Evolutionary conservation across 495 filamentous ascomycete genomes (phyloP).

Genomic region (Articulospora tetracladia): DNA sequence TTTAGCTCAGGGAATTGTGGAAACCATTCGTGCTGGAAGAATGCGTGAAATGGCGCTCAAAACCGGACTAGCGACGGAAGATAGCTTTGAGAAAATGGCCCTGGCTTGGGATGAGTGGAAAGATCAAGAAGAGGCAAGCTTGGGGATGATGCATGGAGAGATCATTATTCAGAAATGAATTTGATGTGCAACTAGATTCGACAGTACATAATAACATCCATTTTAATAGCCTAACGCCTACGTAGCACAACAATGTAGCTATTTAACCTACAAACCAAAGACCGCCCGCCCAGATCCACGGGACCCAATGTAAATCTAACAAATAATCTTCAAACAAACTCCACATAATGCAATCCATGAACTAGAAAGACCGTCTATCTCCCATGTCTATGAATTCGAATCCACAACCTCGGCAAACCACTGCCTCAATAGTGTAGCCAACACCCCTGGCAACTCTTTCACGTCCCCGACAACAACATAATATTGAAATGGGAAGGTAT

Average conservation of each 20-base stretch:
- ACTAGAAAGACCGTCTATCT: not conserved
- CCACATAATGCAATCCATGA: not conserved
- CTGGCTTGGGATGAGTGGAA: not conserved
- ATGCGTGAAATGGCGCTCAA: conserved; percentile 32
- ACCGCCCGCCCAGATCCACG: no score
- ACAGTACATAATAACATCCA: not conserved
- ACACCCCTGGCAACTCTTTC: conserved; percentile 79
- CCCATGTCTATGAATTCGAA: conserved; percentile 22
- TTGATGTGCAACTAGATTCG: no score
- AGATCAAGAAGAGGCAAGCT: not conserved
- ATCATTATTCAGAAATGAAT: no score
- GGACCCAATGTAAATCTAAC: no score
- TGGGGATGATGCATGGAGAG: not conserved
- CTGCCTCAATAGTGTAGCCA: conserved; percentile 84
- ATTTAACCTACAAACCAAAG: no score
- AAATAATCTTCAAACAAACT: not conserved
- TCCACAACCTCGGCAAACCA: conserved; percentile 95
- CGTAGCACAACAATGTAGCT: no score
- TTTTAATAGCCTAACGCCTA: not conserved
- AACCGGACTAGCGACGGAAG: conserved; percentile 27
- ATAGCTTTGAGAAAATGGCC: conserved; percentile 37
- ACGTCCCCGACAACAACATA: conserved; percentile 93
- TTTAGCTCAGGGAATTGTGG: conserved; percentile 22
- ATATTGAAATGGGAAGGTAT: conserved; percentile 93
- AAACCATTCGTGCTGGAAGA: no score